Evolutionary conservation across 352 stramenopile genomes (phyloP).

Genomic region (Peronospora belbahrii): DNA sequence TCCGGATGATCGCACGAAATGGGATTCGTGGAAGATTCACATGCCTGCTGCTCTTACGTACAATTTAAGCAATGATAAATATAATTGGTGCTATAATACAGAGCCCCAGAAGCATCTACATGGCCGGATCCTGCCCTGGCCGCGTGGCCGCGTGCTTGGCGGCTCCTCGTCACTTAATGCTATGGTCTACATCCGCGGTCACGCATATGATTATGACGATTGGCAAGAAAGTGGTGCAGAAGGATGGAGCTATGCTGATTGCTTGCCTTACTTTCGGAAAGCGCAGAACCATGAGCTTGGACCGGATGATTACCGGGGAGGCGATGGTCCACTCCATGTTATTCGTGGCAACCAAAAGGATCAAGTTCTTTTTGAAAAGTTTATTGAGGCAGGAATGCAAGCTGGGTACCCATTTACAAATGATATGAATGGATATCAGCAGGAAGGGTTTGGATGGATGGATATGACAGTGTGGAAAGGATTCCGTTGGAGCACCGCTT

Average conservation of each 20-base stretch:
- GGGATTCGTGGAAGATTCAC: slow-evolving; percentile 89
- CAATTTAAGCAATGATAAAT: slow-evolving; percentile 76
- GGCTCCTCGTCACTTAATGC: slow-evolving; percentile 86
- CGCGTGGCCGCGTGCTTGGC: slow-evolving; percentile 80
- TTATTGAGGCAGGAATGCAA: slow-evolving; percentile 82
- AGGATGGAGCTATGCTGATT: slow-evolving; percentile 85
- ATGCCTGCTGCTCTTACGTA: slow-evolving; percentile 84
- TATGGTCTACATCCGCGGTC: slow-evolving; percentile 88
- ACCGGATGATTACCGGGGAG: slow-evolving; percentile 70
- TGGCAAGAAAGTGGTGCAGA: slow-evolving; percentile 64
- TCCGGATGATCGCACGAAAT: slow-evolving; percentile 66
- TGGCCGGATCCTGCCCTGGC: slow-evolving; percentile 73
- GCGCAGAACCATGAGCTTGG: slow-evolving; percentile 75
- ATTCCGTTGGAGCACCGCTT: slow-evolving; percentile 67
- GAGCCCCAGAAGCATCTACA: slow-evolving; percentile 80
- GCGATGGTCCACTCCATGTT: slow-evolving; percentile 74
- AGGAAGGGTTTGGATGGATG: slow-evolving; percentile 88
- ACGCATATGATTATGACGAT: slow-evolving; percentile 85
- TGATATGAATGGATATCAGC: slow-evolving; percentile 86
- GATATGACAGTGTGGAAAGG: slow-evolving; percentile 84
- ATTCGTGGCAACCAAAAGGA: slow-evolving; percentile 65
- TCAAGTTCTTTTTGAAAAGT: slow-evolving; percentile 85
- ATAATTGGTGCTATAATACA: slow-evolving; percentile 86
- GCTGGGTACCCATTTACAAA: slow-evolving; percentile 83
- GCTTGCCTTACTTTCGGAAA: slow-evolving; percentile 85